These are phyloP conservation scores for Eucalyptus sp. DNA, from an alignment of 345 rosid species.

Conservation along the genomic window DNA sequence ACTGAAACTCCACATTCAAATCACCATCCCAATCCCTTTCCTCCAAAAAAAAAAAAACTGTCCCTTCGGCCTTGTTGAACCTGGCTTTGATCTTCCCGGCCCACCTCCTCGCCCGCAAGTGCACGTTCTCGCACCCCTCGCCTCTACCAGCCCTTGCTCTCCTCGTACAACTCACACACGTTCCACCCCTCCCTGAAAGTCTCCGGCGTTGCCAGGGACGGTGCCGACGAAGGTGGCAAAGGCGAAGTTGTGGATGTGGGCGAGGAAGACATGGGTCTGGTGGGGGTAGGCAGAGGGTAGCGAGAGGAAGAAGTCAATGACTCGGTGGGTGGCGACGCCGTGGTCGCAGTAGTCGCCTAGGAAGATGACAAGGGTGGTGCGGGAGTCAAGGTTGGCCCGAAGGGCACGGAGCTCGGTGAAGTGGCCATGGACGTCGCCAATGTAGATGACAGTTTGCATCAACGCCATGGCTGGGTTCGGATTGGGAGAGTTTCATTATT, in stretches of 20 bases:
- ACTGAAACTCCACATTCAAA: background rate
- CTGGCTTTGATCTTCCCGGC: constrained; percentile 31
- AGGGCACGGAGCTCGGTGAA: constrained; percentile 35
- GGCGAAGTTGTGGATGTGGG: constrained; percentile 63
- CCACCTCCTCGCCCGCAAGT: constrained; percentile 68
- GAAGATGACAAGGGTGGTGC: constrained; percentile 50
- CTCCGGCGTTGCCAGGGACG: constrained; percentile 15
- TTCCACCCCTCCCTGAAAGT: constrained; percentile 43
- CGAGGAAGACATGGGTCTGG: background rate
- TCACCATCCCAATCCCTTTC: background rate
- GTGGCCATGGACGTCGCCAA: constrained; percentile 77
- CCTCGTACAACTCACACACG: constrained; percentile 33
- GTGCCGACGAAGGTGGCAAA: constrained; percentile 46
- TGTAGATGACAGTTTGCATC: constrained; percentile 31
- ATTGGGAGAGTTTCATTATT: background rate
- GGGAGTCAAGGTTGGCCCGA: constrained; percentile 53
- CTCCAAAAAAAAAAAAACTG: too few relatives aligned
- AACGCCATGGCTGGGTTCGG: background rate
- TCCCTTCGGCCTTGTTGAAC: constrained; percentile 25
- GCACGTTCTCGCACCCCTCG: constrained; percentile 47
- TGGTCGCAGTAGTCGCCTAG: constrained; percentile 81
- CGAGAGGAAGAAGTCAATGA: background rate
- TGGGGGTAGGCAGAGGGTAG: too few relatives aligned
- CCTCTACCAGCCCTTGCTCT: constrained; percentile 67
- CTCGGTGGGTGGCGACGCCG: constrained; percentile 38